These are phyloP conservation scores for Colletotrichum sp. DNA, from an alignment of 2,329 filamentous ascomycete species.

Conservation along the genomic window DNA sequence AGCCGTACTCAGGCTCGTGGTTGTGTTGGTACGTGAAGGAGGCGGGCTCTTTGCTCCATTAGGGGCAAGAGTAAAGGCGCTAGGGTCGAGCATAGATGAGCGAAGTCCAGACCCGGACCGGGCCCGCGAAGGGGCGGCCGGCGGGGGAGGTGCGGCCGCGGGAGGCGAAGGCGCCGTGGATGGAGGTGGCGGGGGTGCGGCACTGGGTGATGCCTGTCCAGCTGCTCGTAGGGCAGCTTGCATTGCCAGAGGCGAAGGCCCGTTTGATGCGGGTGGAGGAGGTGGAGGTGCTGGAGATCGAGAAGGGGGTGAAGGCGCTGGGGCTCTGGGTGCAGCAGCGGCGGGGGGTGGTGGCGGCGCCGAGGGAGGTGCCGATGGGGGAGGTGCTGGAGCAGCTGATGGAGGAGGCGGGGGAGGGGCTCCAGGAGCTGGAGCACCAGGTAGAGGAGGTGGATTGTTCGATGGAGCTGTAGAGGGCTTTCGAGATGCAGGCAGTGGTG, in stretches of 20 bases:
- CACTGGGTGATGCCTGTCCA: slow-evolving; percentile 41
- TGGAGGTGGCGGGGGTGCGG: slow-evolving; percentile 40
- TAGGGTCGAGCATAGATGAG: slow-evolving; percentile 73
- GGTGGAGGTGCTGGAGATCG: slow-evolving; percentile 38
- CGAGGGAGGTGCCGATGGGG: slow-evolving; percentile 44
- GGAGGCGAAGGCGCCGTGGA: slow-evolving; percentile 45
- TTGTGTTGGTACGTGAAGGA: slow-evolving; percentile 42
- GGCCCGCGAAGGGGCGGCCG: slow-evolving; percentile 37
- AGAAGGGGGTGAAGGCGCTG: slow-evolving; percentile 40
- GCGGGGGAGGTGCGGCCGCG: slow-evolving; percentile 36
- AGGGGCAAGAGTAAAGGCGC: slow-evolving; percentile 73
- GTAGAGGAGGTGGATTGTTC: slow-evolving; percentile 37
- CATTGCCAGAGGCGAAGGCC: slow-evolving; percentile 43
- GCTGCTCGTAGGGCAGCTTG: slow-evolving; percentile 50
- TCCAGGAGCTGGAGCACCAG: slow-evolving; percentile 33
- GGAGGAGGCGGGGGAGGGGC: slow-evolving; percentile 34
- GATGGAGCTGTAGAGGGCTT: slow-evolving; percentile 54
- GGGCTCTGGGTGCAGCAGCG: slow-evolving; percentile 39
- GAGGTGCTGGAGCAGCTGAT: slow-evolving; percentile 40
- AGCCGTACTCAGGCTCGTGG: neutral
- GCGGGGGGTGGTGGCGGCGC: slow-evolving; percentile 46
- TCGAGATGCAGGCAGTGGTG: slow-evolving; percentile 64
- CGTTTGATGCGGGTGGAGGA: slow-evolving; percentile 35
- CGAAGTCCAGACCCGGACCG: slow-evolving; percentile 53
- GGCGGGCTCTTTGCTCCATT: slow-evolving; percentile 64